phyloP scores from a whole-genome alignment of 2,329 filamentous ascomycete genomes.

The Chalara sp. region DNA sequence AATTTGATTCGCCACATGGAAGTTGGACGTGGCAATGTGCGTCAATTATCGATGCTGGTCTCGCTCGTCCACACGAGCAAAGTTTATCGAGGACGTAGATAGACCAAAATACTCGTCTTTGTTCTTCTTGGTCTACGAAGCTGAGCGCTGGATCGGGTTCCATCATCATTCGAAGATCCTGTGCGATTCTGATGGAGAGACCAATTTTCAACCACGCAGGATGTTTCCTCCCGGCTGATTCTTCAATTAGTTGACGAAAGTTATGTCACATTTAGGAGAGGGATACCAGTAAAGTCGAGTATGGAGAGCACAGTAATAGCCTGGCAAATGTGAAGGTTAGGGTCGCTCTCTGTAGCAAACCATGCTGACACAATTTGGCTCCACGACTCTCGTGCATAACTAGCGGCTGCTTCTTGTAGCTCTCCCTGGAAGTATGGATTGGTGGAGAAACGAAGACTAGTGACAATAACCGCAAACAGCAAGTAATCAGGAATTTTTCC shows the following conservation, averaged over 20 bases:
- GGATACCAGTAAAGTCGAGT: conserved; percentile 31
- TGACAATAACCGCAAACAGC: conserved; percentile 27
- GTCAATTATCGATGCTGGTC: conserved; percentile 29
- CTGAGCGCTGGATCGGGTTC: not conserved
- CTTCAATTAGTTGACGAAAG: no score
- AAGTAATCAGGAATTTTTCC: conserved; percentile 24
- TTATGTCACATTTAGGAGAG: not conserved
- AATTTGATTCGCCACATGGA: conserved; percentile 21
- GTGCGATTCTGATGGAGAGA: not conserved
- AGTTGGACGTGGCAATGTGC: conserved; percentile 27
- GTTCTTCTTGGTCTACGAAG: not conserved
- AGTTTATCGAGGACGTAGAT: conserved; percentile 16
- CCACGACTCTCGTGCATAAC: conserved; percentile 29
- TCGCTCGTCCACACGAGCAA: conserved; percentile 29
- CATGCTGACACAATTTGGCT: conserved; percentile 27
- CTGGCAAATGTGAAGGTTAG: conserved; percentile 30
- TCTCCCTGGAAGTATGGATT: conserved; percentile 24
- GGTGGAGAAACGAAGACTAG: conserved; percentile 25
- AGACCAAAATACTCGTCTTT: not conserved
- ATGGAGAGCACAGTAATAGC: conserved; percentile 30
- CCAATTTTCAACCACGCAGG: not conserved
- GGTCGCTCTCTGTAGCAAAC: conserved; percentile 24
- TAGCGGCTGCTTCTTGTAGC: conserved; percentile 17
- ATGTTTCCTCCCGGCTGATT: not conserved
- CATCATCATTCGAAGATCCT: not conserved